Evolutionary conservation across 2,329 filamentous ascomycete genomes (phyloP).

Genomic region (Neophaeococcomyces mojaviensis): DNA sequence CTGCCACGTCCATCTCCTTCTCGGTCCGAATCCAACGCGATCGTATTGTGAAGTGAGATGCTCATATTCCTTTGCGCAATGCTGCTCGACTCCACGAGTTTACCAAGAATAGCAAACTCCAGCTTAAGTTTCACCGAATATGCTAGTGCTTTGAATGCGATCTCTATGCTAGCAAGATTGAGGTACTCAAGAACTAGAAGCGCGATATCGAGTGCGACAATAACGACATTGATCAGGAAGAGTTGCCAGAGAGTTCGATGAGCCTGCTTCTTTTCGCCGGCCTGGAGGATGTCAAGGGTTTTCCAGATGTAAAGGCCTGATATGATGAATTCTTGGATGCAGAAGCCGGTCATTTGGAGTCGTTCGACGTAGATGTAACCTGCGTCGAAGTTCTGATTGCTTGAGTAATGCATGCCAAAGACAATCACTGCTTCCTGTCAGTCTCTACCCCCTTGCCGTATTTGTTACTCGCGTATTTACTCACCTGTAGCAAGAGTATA

Average conservation of each 20-base stretch:
- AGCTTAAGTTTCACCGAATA: conserved; percentile 42
- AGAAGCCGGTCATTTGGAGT: conserved; percentile 39
- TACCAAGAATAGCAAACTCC: conserved; percentile 48
- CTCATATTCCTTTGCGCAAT: conserved; percentile 1
- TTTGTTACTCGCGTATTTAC: neutral
- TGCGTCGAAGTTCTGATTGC: conserved; percentile 26
- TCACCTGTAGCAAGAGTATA: conserved; percentile 39
- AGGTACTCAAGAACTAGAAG: conserved; percentile 35
- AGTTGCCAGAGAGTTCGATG: conserved; percentile 40
- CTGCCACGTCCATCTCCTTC: neutral
- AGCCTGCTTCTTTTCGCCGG: conserved; percentile 8
- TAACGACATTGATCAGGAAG: conserved; percentile 44
- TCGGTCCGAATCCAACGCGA: neutral
- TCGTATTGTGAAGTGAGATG: neutral
- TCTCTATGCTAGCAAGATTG: conserved; percentile 34
- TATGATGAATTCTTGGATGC: conserved; percentile 40
- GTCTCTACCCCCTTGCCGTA: neutral
- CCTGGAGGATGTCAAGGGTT: conserved; percentile 34
- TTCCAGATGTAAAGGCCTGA: conserved; percentile 48
- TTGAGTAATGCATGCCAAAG: conserved; percentile 10
- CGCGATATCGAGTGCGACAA: conserved; percentile 39
- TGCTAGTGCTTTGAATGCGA: conserved; percentile 33
- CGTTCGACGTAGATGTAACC: conserved; percentile 39
- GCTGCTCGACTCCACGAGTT: conserved; percentile 27
- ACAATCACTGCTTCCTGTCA: conserved; percentile 4